Conservation (phyloP, 257 asterid species). For the Nicotiana tabacum region DNA sequence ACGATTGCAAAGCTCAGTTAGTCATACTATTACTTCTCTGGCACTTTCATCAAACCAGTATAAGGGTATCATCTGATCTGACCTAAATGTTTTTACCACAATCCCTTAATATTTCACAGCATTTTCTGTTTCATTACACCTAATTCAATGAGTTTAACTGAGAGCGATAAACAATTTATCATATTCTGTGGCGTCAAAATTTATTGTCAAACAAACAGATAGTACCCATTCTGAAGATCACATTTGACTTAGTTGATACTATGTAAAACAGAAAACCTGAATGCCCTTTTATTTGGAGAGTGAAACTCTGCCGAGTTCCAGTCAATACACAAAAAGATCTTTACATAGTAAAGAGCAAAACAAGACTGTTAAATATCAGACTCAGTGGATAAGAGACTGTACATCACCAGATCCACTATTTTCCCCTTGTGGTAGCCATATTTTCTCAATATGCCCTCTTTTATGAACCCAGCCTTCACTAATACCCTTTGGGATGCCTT, state of each 20-base stretch:
- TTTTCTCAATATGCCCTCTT: slow-evolving; percentile 41
- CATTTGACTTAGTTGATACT: not conserved
- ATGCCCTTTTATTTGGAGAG: not conserved
- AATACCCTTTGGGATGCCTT: slow-evolving; percentile 43
- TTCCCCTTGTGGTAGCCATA: slow-evolving; percentile 37
- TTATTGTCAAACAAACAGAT: not conserved
- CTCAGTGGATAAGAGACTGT: slow-evolving; percentile 30
- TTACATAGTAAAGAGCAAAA: not conserved
- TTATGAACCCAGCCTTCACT: slow-evolving; percentile 38
- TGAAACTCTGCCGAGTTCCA: not conserved
- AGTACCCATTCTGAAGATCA: not conserved
- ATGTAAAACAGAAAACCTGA: not conserved
- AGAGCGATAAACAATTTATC: not conserved
- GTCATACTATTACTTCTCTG: not conserved
- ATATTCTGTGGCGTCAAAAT: not conserved
- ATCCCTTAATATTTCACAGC: not conserved
- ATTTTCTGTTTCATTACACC: not conserved
- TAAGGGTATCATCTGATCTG: no score
- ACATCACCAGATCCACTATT: slow-evolving; percentile 35
- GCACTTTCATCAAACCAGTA: not conserved
- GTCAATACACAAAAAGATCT: not conserved
- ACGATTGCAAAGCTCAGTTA: not conserved
- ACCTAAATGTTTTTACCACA: no score
- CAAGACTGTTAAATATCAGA: no score
- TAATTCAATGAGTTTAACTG: not conserved